Percentiles rank a stretch among this genome's conserved stretches.
phyloP scores from a whole-genome alignment of 306 rosid species.

The Quercus parvula region DNA sequence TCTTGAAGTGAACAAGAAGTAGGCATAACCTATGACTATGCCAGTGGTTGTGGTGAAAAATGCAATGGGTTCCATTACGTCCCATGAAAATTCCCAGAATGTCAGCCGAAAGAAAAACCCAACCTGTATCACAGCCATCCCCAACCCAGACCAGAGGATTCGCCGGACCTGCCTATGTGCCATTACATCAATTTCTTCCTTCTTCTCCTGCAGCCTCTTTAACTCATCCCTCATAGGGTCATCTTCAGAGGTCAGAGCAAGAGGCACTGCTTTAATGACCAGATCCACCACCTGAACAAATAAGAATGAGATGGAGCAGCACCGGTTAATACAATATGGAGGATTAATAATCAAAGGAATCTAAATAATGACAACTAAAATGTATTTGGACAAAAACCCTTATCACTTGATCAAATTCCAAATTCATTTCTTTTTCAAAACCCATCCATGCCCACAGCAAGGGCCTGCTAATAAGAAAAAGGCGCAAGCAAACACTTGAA shows the following conservation, averaged over 20 bases:
- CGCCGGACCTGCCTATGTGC: constrained; percentile 79
- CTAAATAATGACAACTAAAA: constrained; percentile 4
- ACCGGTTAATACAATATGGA: constrained; percentile 1
- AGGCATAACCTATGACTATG: constrained; percentile 81
- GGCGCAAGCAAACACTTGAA: background rate
- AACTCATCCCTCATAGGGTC: constrained; percentile 65
- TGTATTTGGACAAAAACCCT: background rate
- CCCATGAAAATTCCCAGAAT: constrained; percentile 99
- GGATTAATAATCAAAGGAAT: background rate
- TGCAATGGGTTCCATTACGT: constrained; percentile 91
- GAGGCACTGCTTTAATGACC: constrained; percentile 76
- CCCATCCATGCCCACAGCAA: background rate
- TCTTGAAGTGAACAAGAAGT: constrained; percentile 86
- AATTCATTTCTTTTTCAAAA: background rate
- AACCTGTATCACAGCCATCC: constrained; percentile 39
- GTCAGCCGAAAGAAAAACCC: constrained; percentile 84
- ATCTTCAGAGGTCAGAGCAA: constrained; percentile 51
- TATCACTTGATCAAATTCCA: background rate
- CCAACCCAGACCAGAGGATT: constrained; percentile 74
- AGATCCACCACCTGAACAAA: constrained; percentile 70
- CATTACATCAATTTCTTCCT: constrained; percentile 61
- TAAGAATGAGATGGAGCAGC: constrained; percentile 4
- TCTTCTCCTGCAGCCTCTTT: constrained; percentile 49
- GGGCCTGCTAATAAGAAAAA: background rate
- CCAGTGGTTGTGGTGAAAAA: constrained; percentile 71